These are phyloP conservation scores for Boletus sp. DNA, from an alignment of 1,284 basidiomycete genomes.

Conservation along the genomic window DNA sequence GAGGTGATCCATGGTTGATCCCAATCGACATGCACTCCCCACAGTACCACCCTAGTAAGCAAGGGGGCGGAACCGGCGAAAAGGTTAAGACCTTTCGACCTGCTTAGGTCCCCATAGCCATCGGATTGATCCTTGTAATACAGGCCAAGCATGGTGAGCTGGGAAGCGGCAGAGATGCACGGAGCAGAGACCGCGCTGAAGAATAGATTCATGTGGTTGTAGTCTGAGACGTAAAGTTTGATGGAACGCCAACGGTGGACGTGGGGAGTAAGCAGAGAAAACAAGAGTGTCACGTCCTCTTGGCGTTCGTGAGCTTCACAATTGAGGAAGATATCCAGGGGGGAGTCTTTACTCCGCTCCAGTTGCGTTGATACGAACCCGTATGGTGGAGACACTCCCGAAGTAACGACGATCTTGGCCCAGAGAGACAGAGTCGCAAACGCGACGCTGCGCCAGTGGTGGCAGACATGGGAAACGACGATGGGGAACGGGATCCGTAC, in stretches of 20 bases:
- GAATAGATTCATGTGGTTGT: slow-evolving; percentile 49
- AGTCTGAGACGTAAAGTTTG: slow-evolving; percentile 48
- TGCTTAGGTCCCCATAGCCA: slow-evolving; percentile 12
- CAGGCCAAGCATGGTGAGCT: slow-evolving; percentile 54
- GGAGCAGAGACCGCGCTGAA: slow-evolving; percentile 45
- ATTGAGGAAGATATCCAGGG: slow-evolving; percentile 28
- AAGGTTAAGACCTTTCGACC: slow-evolving; percentile 44
- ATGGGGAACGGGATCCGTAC: slow-evolving; percentile 21
- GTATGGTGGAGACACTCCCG: slow-evolving; percentile 19
- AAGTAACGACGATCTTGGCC: slow-evolving; percentile 27
- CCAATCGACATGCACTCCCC: slow-evolving; percentile 72
- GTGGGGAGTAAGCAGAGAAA: slow-evolving; percentile 56
- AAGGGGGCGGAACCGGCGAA: slow-evolving; percentile 60
- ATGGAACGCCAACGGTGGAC: slow-evolving; percentile 55
- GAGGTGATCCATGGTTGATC: slow-evolving; percentile 36
- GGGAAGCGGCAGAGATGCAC: slow-evolving; percentile 47
- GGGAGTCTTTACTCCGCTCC: slow-evolving; percentile 33
- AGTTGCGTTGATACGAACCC: slow-evolving; percentile 19
- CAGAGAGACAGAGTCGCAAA: slow-evolving; percentile 37
- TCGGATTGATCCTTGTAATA: slow-evolving; percentile 44
- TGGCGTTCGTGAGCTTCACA: slow-evolving; percentile 23
- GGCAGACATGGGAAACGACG: slow-evolving; percentile 30
- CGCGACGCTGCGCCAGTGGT: slow-evolving; percentile 36
- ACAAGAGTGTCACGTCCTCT: slow-evolving; percentile 43
- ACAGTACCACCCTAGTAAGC: slow-evolving; percentile 51